Evolutionary conservation across 75 land plant species (phyloP).

Genomic region (Selaginella moellendorffii): DNA sequence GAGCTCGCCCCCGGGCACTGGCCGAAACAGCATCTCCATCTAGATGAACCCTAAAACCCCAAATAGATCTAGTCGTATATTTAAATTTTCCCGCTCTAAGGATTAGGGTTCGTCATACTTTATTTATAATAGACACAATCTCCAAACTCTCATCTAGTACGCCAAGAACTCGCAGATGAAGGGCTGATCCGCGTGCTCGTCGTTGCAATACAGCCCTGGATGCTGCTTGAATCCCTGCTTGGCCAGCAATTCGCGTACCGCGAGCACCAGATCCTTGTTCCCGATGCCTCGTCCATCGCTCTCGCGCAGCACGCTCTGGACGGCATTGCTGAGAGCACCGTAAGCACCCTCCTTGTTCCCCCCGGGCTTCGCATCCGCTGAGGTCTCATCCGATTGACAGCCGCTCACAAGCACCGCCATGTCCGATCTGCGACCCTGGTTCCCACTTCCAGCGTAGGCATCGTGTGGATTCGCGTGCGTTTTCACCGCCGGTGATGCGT

Average conservation of each 20-base stretch:
- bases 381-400: not conserved
- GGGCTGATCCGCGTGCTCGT: not conserved
- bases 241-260: not conserved
- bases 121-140: too few species aligned
- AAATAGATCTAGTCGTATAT: too few species aligned
- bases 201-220: not conserved
- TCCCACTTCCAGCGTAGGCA: not conserved
- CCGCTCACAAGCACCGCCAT: not conserved
- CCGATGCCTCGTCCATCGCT: not conserved
- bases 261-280: constrained; percentile 4
- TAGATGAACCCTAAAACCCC: too few species aligned
- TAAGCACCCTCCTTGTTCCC: constrained; percentile 4
- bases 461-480: not conserved
- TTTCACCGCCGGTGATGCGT: not conserved
- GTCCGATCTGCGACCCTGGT: not conserved
- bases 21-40: constrained; percentile 72
- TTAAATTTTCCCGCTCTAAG: too few species aligned
- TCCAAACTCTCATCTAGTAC: too few species aligned
- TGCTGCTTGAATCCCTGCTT: constrained; percentile 5
- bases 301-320: constrained; percentile 1
- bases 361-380: constrained; percentile 1
- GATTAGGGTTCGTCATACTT: too few species aligned
- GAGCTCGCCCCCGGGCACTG: constrained; percentile 56
- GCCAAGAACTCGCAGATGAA: constrained; percentile 1
- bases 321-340: constrained; percentile 8